phyloP scores from a whole-genome alignment of 2,329 filamentous ascomycete genomes.

The Colletotrichum neosansevieriae region DNA sequence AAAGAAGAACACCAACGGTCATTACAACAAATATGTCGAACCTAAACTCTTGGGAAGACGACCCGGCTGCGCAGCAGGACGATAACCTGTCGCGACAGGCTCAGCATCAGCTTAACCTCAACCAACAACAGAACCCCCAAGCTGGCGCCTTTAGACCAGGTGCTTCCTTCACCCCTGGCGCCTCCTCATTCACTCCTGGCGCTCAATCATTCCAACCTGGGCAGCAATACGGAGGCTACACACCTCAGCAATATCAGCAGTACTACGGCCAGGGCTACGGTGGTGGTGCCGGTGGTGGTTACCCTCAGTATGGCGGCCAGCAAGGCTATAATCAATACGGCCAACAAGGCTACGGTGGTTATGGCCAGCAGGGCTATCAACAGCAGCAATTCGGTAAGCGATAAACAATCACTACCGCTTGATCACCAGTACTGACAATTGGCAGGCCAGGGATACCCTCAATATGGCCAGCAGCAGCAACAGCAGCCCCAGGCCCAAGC shows the following conservation, averaged over 20 bases:
- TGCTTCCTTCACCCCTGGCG: constrained; percentile 58
- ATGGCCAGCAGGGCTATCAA: constrained; percentile 53
- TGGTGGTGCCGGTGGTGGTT: constrained; percentile 62
- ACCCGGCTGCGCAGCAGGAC: constrained; percentile 81
- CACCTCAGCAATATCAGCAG: constrained; percentile 64
- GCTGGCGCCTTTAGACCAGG: constrained; percentile 60
- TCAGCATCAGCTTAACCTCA: constrained; percentile 81
- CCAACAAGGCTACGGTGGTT: constrained; percentile 51
- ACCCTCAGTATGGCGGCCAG: constrained; percentile 65
- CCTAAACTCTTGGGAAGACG: constrained; percentile 96
- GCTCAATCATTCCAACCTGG: constrained; percentile 79
- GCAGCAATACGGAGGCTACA: constrained; percentile 72
- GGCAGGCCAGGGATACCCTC: constrained; percentile 55
- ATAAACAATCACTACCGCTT: neutral
- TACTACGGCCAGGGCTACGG: constrained; percentile 66
- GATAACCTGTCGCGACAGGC: constrained; percentile 82
- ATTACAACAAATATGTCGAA: constrained; percentile 76
- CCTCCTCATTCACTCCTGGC: constrained; percentile 78
- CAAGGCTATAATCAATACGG: constrained; percentile 62
- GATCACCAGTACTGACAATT: neutral
- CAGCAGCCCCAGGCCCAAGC: constrained; percentile 46
- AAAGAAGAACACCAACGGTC: neutral
- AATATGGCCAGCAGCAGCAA: constrained; percentile 61
- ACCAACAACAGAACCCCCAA: constrained; percentile 62
- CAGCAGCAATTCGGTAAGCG: constrained; percentile 56